phyloP scores from a whole-genome alignment of 306 rosid species.

The Dalbergia oliveri region DNA sequence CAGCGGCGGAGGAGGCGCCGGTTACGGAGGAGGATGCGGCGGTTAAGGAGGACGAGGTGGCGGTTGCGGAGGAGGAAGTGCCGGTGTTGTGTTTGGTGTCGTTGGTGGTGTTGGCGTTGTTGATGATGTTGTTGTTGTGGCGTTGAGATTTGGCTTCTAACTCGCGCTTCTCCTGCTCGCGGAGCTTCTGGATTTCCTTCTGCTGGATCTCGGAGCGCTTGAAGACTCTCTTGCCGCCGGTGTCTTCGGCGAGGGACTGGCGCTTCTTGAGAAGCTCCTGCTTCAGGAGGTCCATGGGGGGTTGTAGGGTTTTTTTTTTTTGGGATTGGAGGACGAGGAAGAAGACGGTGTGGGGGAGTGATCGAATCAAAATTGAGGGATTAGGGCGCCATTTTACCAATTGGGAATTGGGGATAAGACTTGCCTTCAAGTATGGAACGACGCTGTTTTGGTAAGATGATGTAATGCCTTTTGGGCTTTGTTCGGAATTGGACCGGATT shows the following conservation, averaged over 20 bases:
- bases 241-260: constrained; percentile 68
- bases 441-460: too few relatives aligned
- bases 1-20: constrained; percentile 28
- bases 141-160: constrained; percentile 85
- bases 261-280: constrained; percentile 88
- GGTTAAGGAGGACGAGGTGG: constrained; percentile 26
- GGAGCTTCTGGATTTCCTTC: constrained; percentile 84
- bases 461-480: too few relatives aligned
- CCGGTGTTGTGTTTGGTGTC: neutral
- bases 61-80: constrained; percentile 41
- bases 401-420: neutral
- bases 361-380: neutral
- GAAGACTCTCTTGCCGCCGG: constrained; percentile 87
- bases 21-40: constrained; percentile 43
- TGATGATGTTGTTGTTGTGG: constrained; percentile 9
- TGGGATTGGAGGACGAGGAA: neutral
- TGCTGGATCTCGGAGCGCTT: constrained; percentile 95
- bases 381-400: neutral
- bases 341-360: neutral
- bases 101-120: neutral
- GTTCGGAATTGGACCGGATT: too few relatives aligned
- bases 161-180: constrained; percentile 90
- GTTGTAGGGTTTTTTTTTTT: neutral
- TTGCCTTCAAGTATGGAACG: too few relatives aligned
- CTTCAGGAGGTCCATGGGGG: constrained; percentile 85